Conservation (phyloP, 495 filamentous ascomycete species). For the Cercophora scortea region DNA sequence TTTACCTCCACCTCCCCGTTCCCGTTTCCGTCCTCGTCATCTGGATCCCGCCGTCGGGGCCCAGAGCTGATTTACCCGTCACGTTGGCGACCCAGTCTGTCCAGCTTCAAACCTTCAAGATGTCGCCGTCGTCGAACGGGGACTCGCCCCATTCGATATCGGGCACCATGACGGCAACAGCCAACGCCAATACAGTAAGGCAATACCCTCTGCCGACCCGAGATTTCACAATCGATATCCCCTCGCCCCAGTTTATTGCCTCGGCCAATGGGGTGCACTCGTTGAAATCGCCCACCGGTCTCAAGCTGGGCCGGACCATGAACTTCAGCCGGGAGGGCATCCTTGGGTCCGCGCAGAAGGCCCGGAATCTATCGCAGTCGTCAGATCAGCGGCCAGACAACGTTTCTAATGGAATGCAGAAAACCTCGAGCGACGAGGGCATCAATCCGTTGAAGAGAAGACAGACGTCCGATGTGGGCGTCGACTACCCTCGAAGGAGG, state of each 20-base stretch:
- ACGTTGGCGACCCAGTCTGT: conserved; percentile 3
- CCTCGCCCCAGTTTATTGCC: conserved; percentile 31
- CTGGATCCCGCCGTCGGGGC: neutral
- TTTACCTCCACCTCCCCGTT: too few relatives aligned
- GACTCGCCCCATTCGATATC: conserved; percentile 39
- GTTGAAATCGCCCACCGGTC: conserved; percentile 42
- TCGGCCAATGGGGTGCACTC: conserved; percentile 32
- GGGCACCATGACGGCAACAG: conserved; percentile 24
- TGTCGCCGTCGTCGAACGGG: conserved; percentile 44
- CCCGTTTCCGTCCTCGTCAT: neutral
- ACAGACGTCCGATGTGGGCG: conserved; percentile 50
- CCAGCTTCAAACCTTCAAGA: conserved; percentile 13
- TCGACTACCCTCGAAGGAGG: conserved; percentile 61
- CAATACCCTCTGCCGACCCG: conserved; percentile 36
- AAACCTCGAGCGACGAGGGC: conserved; percentile 42
- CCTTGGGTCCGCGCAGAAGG: conserved; percentile 50
- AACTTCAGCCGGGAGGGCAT: conserved; percentile 51
- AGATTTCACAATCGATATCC: conserved; percentile 42
- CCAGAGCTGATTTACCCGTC: conserved; percentile 4
- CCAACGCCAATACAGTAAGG: conserved; percentile 27
- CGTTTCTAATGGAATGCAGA: conserved; percentile 35
- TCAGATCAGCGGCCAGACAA: conserved; percentile 35
- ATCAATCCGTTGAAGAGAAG: conserved; percentile 54
- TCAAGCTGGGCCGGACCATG: conserved; percentile 38
- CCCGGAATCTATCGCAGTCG: conserved; percentile 46